These are phyloP conservation scores for Penicillium soppii DNA, from an alignment of 495 filamentous ascomycete genomes.

Conservation along the genomic window DNA sequence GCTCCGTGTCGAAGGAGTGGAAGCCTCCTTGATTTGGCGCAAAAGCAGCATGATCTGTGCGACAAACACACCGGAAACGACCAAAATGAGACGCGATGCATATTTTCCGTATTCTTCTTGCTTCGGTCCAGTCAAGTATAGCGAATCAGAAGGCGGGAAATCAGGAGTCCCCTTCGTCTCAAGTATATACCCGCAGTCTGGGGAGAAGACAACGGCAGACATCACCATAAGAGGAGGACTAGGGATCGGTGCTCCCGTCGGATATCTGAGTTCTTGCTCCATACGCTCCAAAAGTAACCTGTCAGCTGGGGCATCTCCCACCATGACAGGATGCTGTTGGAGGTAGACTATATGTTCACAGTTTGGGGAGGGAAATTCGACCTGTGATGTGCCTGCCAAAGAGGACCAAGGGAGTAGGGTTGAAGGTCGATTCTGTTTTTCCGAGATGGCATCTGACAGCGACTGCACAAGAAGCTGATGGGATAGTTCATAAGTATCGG, in stretches of 20 bases:
- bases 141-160: constrained; percentile 58
- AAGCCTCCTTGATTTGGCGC: constrained; percentile 85
- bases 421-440: constrained; percentile 53
- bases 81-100: constrained; percentile 65
- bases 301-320: constrained; percentile 35
- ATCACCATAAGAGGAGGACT: constrained; percentile 68
- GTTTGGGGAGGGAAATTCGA: constrained; percentile 60
- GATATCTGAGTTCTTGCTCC: constrained; percentile 82
- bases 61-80: constrained; percentile 61
- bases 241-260: constrained; percentile 74
- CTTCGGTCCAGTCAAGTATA: constrained; percentile 76
- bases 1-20: constrained; percentile 90
- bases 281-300: constrained; percentile 58
- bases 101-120: constrained; percentile 68
- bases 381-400: constrained; percentile 54
- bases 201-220: constrained; percentile 86
- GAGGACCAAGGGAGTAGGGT: constrained; percentile 65
- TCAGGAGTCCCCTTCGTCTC: constrained; percentile 81
- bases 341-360: constrained; percentile 90
- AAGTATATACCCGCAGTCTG: constrained; percentile 90
- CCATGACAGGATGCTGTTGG: constrained; percentile 67
- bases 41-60: constrained; percentile 74
- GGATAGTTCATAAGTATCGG: constrained; percentile 63
- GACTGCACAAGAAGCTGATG: constrained; percentile 69
- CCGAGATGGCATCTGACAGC: constrained; percentile 60